Conservation (phyloP, 768 basidiomycete species). For the Agrocybe chaxingu region DNA sequence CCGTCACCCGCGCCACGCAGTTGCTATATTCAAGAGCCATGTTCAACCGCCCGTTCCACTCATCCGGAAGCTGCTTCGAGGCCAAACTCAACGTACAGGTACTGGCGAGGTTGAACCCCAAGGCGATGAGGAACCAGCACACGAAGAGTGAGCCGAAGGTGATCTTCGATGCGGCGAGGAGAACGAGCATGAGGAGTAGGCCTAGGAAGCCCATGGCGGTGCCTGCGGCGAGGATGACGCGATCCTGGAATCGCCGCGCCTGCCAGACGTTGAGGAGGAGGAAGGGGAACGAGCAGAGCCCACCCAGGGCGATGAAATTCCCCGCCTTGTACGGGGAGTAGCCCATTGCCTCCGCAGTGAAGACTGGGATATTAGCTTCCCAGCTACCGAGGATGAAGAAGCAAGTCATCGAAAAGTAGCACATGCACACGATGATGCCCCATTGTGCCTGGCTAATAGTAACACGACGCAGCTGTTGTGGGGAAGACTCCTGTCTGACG, state of each 20-base stretch:
- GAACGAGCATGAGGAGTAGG: slow-evolving; percentile 46
- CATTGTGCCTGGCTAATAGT: slow-evolving; percentile 25
- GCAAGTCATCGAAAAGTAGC: slow-evolving; percentile 67
- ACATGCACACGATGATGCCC: slow-evolving; percentile 61
- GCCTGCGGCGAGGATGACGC: slow-evolving; percentile 53
- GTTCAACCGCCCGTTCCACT: slow-evolving; percentile 56
- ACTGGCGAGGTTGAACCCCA: slow-evolving; percentile 70
- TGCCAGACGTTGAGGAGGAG: slow-evolving; percentile 58
- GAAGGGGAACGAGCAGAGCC: slow-evolving; percentile 61
- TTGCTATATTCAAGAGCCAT: slow-evolving; percentile 69
- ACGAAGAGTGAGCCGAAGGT: slow-evolving; percentile 45
- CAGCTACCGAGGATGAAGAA: slow-evolving; percentile 70
- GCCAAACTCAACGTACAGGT: slow-evolving; percentile 65
- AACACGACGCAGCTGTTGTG: not conserved
- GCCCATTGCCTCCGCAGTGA: slow-evolving; percentile 42
- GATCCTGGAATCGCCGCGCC: slow-evolving; percentile 58
- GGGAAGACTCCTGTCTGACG: slow-evolving; percentile 23
- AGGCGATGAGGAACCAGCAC: slow-evolving; percentile 58
- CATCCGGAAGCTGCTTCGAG: slow-evolving; percentile 64
- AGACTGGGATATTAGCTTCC: slow-evolving; percentile 69
- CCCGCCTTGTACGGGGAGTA: slow-evolving; percentile 64
- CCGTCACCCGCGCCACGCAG: slow-evolving; percentile 60
- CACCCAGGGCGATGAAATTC: slow-evolving; percentile 70
- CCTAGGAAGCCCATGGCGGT: slow-evolving; percentile 47
- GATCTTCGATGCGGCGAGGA: slow-evolving; percentile 39